Conservation (phyloP, 345 rosid genomes). For the Salix udensis region DNA sequence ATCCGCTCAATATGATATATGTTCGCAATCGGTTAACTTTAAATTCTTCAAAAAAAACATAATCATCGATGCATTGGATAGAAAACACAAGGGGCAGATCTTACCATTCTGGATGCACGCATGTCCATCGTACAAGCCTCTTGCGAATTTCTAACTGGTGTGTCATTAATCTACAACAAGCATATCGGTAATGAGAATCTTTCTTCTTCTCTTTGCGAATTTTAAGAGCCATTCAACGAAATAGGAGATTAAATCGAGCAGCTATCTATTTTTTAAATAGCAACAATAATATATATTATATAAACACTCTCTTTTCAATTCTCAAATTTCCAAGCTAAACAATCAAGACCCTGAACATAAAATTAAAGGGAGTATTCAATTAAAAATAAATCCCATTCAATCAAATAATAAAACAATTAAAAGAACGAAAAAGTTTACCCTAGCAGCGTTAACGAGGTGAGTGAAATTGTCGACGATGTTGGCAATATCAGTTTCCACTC, state of each 20-base stretch:
- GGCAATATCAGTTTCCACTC: slow-evolving; percentile 78
- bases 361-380: not conserved
- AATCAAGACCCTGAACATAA: too few relatives aligned
- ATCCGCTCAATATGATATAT: not conserved
- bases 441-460: slow-evolving; percentile 73
- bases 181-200: not conserved
- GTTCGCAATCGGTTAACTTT: not conserved
- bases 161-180: slow-evolving; percentile 61
- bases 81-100: not conserved
- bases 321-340: too few relatives aligned
- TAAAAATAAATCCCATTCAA: not conserved
- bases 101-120: slow-evolving; percentile 92
- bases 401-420: too few relatives aligned
- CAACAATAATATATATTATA: too few relatives aligned
- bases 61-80: not conserved
- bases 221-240: too few relatives aligned
- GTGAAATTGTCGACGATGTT: slow-evolving; percentile 77
- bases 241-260: too few relatives aligned
- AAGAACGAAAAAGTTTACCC: slow-evolving; percentile 34
- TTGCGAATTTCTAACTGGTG: slow-evolving; percentile 73
- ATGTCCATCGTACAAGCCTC: slow-evolving; percentile 93
- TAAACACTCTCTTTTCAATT: too few relatives aligned
- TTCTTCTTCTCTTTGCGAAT: too few relatives aligned
- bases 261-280: too few relatives aligned
- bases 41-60: not conserved